Base-by-base conservation (phyloP, 768 basidiomycete species). In the Suillus alpinus region DNA sequence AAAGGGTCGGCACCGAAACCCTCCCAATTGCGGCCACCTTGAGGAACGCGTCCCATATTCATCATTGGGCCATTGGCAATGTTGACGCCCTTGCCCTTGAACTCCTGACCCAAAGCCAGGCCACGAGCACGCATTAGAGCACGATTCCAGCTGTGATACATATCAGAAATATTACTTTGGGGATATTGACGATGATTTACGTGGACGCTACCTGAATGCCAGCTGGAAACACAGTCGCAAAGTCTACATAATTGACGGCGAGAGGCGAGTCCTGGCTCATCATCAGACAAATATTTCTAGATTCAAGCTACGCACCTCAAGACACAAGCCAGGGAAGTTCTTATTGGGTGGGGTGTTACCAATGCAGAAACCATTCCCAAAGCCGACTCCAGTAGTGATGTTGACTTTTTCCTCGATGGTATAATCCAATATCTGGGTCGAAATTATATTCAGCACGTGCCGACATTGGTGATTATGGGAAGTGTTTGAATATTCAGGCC, bases 1-100 rank as follows among this genome's bases (percentile, higher is more conserved):
- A 85, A 95, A 0, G 93, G 92, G 72, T 95, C 93, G 7, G 82
- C 90, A 37, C 92, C 91, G 62, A 92, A 92, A 32, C 91, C 91
- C 77, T 94, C 93, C 91, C 91, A 94, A 71, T 93, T 92, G 32
- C 93, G 77, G 10, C 92, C 93, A 3, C 87, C 89, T 63, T 82
- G 78, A 1, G 88, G 84, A n/a, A 86, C 74, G 16, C 88, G 82
- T 2, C 86, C 88, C 76, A 93, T 81, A 68, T 92, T 92, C 85
- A 90, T 92, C 86, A 89, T 89, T 0, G 90, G 80, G 5, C 78
- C 67, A 3, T 70, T 65, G n/a, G 63, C 75, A 46, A 81, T 68
- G 65, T 84, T 69, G 13, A 83, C 83, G 23, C 91, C 91, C 70
- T 89, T 87, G 12, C 80, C 85, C 18, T 82, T 73, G 69, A 84